Base-by-base conservation (phyloP, 192 early-diverging fungal genomes). In the Backusella liffmaniae region DNA sequence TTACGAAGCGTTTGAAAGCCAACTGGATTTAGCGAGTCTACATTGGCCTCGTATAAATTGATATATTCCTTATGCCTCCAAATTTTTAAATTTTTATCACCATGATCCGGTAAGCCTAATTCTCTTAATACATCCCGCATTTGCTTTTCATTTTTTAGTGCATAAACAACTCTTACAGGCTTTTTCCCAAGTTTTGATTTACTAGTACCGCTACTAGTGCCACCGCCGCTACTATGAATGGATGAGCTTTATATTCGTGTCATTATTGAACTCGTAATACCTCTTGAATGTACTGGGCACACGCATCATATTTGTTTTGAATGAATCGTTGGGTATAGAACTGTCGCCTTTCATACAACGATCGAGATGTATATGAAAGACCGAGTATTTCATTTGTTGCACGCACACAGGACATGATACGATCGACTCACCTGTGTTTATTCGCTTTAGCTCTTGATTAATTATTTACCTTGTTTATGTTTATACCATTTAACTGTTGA, bases 1-100 rank as follows among this genome's bases (percentile, higher is more conserved):
- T 71, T 46, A 4, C 56, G 15, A 18, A 80, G 66, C 21, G n/a
- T 15, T 16, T 29, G 37, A 35, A 46, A 30, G 5, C 68, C 42
- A 15, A 67, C 51, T 4, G 86, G 75, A 12, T 82, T n/a, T 0
- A 69, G 62, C 0, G 86, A 84, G 39, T 88, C 86, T 13, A 74
- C 67, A 59, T 88, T 88, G 18, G 85, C 81, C 59, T 84, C 84
- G 72, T 80, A 86, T 0, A 88, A 56, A 0, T 76, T 83, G 5
- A 83, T 56, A 29, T 84, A 88, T 46, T 86, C 85, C 12, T 82
- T 81, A 18, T 88, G 83, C 18, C 86, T 73, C 73, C 79, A 80
- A 42, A 80, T 67, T 41, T 84, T 71, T 42, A 74, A 32, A 4
- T 56, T 37, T 46, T 77, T 81, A 77, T 86, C 85, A 9, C 87